Evolutionary conservation across 2,329 filamentous ascomycete species (phyloP).

Genomic region (Rhinocladiella similis): DNA sequence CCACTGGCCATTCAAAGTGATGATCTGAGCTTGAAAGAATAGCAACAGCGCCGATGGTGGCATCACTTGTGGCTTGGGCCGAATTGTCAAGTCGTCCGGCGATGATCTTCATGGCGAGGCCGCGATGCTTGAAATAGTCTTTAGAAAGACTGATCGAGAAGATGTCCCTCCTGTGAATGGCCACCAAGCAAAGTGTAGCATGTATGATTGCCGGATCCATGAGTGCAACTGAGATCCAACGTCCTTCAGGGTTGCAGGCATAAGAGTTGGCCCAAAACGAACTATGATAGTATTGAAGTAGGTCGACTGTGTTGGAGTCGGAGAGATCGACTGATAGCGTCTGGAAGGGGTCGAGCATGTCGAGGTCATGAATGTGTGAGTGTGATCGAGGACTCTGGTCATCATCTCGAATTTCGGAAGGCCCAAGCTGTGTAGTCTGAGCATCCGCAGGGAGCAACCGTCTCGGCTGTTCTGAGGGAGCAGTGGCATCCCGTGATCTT

Average conservation of each 20-base stretch:
- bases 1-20: conserved; percentile 17
- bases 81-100: conserved; percentile 5
- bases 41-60: conserved; percentile 17
- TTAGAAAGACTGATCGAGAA: conserved; percentile 12
- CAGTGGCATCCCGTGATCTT: neutral
- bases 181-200: conserved; percentile 17
- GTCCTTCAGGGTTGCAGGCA: conserved; percentile 21
- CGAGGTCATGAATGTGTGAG: conserved; percentile 11
- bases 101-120: conserved; percentile 18
- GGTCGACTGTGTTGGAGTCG: conserved; percentile 6
- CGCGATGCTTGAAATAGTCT: conserved; percentile 20
- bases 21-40: conserved; percentile 20
- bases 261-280: conserved; percentile 20
- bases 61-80: conserved; percentile 11
- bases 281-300: conserved; percentile 20
- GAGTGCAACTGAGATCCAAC: conserved; percentile 16
- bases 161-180: conserved; percentile 18
- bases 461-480: neutral
- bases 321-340: conserved; percentile 12
- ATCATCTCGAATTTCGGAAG: neutral
- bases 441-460: conserved; percentile 4
- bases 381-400: neutral
- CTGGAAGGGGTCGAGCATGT: conserved; percentile 12
- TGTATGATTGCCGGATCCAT: conserved; percentile 22
- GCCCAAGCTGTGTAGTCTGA: neutral